Percentiles rank a stretch among this genome's conserved stretches.
phyloP scores from a whole-genome alignment of 331 rosid species.

The Erythrophleum ivorense region DNA sequence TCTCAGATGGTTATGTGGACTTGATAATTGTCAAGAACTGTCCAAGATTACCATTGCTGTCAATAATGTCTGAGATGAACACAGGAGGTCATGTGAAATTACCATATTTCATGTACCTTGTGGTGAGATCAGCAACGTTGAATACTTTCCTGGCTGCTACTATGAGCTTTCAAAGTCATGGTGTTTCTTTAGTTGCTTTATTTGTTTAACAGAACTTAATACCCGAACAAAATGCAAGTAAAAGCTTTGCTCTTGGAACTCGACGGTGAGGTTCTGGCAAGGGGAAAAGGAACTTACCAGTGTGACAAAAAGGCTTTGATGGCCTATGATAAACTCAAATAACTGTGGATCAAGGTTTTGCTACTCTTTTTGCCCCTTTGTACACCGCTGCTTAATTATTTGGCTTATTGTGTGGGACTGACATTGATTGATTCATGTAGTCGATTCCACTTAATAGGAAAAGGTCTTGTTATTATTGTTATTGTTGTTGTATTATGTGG shows the following conservation, averaged over 20 bases:
- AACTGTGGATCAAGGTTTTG: constrained; percentile 75
- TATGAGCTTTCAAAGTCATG: background rate
- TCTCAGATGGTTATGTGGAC: constrained; percentile 80
- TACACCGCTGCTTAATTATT: background rate
- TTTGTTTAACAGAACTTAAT: background rate
- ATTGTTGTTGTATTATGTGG: no score
- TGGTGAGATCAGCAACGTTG: background rate
- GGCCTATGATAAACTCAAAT: constrained; percentile 69
- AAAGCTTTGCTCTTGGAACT: constrained; percentile 75
- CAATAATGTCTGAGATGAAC: constrained; percentile 56
- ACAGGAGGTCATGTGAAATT: constrained; percentile 71
- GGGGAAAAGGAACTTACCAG: constrained; percentile 66
- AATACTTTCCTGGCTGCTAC: background rate
- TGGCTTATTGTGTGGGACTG: background rate
- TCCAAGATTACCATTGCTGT: constrained; percentile 59
- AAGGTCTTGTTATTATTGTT: no score
- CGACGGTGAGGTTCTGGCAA: constrained; percentile 83
- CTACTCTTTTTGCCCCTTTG: constrained; percentile 71
- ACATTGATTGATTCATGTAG: no score
- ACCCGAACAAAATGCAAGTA: constrained; percentile 49
- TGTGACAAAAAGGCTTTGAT: constrained; percentile 61
- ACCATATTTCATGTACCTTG: constrained; percentile 49
- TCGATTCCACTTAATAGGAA: no score
- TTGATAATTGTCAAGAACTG: constrained; percentile 56
- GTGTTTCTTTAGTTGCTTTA: background rate